Base-by-base conservation (phyloP, 108 stramenopile species). In the Seminavis robusta region DNA sequence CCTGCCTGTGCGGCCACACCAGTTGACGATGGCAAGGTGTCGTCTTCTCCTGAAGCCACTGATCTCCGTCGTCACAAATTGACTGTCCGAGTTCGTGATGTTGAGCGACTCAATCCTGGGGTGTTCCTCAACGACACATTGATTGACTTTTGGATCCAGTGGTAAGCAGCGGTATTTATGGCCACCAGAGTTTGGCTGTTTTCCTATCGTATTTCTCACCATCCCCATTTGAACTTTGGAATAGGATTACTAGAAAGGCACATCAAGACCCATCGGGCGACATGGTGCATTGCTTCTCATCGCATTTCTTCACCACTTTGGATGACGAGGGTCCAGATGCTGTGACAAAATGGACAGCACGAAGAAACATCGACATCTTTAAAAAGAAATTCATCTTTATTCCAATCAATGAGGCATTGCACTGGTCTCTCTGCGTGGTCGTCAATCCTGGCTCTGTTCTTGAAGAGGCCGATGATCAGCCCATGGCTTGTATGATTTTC, bases 381-480 rank as follows among this genome's bases (percentile, higher is more conserved):
- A 32, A 70, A 10, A 94, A 95, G 68, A 81, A 82, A 48, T 64
- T 95, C 7, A 76, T 97, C 21, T 86, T 97, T 55, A 71, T 98
- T n/a, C 98, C 98, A 0, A 79, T 98, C 47, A 94, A 94, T 67
- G 88, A 90, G 61, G 47, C 65, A 47, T 56, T 97, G 33, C 98
- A 98, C 71, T 98, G 98, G 98, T 94, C 92, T 21, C 76, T 98
- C 5, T 93, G 90, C 47, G 92, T 94, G 33, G 78, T 96, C 38
- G 84, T 88, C 45, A 95, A 97, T 67, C 95, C 95, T 20, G 91
- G 92, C 11, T 33, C 37, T 0, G 77, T 94, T 41, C 51, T 48
- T 27, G 17, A 47, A 21, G 32, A 51, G 6, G 8, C 8, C 3
- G 29, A 52, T 28, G 52, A 60, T 37, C 11, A 45, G 16, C 62